Percentiles rank a stretch among this genome's conserved stretches.
phyloP scores from a whole-genome alignment of 2,329 filamentous ascomycete genomes.

The Colletotrichum spinosum region DNA sequence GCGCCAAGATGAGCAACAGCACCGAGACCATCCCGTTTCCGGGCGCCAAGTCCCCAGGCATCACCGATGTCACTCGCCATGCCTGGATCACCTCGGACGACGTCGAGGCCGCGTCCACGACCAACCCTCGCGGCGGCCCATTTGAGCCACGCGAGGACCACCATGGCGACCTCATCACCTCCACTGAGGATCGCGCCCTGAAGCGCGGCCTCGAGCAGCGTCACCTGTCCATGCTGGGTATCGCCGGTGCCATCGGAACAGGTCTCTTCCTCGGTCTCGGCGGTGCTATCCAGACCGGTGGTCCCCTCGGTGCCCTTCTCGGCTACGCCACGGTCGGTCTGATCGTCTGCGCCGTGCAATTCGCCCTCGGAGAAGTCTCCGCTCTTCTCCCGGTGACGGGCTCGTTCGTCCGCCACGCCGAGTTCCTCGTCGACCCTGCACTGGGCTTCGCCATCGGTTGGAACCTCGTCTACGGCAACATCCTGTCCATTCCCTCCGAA shows the following conservation, averaged over 20 bases:
- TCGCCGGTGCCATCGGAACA: slow-evolving; percentile 71
- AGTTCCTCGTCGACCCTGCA: slow-evolving; percentile 71
- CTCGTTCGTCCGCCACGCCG: slow-evolving; percentile 70
- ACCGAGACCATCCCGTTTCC: slow-evolving; percentile 32
- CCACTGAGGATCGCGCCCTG: slow-evolving; percentile 61
- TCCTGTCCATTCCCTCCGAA: slow-evolving; percentile 53
- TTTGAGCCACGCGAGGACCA: slow-evolving; percentile 39
- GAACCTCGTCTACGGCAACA: slow-evolving; percentile 68
- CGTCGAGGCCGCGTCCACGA: slow-evolving; percentile 25
- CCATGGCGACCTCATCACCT: slow-evolving; percentile 59
- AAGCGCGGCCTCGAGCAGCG: slow-evolving; percentile 63
- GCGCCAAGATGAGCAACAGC: slow-evolving; percentile 23
- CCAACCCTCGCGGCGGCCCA: slow-evolving; percentile 15
- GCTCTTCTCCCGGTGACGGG: slow-evolving; percentile 72
- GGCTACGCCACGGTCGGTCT: slow-evolving; percentile 68
- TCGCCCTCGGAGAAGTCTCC: slow-evolving; percentile 70
- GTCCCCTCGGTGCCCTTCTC: slow-evolving; percentile 59
- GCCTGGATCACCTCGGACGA: slow-evolving; percentile 35
- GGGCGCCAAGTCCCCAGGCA: slow-evolving; percentile 36
- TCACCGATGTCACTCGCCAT: slow-evolving; percentile 32
- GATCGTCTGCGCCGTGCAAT: slow-evolving; percentile 68
- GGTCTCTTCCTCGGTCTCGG: slow-evolving; percentile 71
- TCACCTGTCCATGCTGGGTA: slow-evolving; percentile 72
- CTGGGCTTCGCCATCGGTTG: slow-evolving; percentile 66
- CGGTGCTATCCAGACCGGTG: slow-evolving; percentile 62